Evolutionary conservation across 495 filamentous ascomycete genomes (phyloP).

Genomic region (Endocarpon pusillum): DNA sequence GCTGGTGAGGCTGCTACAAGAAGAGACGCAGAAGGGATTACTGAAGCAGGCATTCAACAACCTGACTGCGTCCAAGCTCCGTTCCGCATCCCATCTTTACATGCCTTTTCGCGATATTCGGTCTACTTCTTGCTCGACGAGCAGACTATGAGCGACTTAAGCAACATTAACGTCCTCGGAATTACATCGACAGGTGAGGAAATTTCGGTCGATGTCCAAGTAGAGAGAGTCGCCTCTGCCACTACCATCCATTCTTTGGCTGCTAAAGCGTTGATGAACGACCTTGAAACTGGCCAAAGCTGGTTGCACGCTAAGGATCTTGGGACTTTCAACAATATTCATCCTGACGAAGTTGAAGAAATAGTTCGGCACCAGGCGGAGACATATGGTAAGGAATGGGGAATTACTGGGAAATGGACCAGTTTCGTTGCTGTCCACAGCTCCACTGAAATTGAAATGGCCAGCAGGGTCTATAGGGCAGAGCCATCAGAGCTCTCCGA

Average conservation of each 20-base stretch:
- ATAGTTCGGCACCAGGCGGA: conserved; percentile 5
- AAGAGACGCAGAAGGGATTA: background rate
- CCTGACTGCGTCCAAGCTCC: conserved; percentile 8
- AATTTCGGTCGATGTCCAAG: background rate
- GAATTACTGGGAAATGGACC: conserved; percentile 7
- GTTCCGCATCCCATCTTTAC: conserved; percentile 6
- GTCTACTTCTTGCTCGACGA: conserved; percentile 7
- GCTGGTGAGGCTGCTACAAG: background rate
- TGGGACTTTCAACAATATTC: conserved; percentile 2
- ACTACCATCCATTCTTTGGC: conserved; percentile 10
- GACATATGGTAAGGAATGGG: conserved; percentile 4
- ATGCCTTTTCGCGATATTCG: conserved; percentile 5
- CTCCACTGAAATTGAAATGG: too few relatives aligned
- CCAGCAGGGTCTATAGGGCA: too few relatives aligned
- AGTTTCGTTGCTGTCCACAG: conserved; percentile 9
- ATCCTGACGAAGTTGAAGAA: conserved; percentile 3
- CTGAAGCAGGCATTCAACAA: background rate
- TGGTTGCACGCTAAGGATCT: conserved; percentile 6
- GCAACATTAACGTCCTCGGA: background rate
- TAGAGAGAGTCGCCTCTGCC: background rate
- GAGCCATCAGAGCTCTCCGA: too few relatives aligned
- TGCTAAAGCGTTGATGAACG: conserved; percentile 9
- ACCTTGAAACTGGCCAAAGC: conserved; percentile 10
- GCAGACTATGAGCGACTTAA: background rate
- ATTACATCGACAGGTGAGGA: background rate